These are phyloP conservation scores for Hanseniaspora occidentalis DNA, from an alignment of 805 yeast species.

Conservation along the genomic window DNA sequence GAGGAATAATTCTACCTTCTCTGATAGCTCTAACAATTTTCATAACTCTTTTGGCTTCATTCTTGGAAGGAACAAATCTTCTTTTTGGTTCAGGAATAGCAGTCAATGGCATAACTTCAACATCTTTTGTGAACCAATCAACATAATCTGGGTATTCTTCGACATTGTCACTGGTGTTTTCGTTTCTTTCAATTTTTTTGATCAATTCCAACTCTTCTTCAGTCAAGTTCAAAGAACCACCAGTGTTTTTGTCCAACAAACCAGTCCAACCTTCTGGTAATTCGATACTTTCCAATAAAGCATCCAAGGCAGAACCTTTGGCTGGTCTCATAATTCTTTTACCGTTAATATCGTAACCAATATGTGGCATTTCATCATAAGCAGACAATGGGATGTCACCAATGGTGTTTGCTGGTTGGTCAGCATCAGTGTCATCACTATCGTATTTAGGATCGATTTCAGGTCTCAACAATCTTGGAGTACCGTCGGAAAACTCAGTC, in stretches of 20 bases:
- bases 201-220: constrained; percentile 84
- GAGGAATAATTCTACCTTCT: constrained; percentile 86
- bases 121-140: constrained; percentile 87
- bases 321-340: constrained; percentile 99
- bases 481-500: constrained; percentile 64
- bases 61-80: constrained; percentile 91
- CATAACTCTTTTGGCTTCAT: constrained; percentile 94
- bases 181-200: constrained; percentile 72
- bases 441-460: constrained; percentile 94
- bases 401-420: constrained; percentile 69
- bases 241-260: constrained; percentile 78
- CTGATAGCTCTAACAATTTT: constrained; percentile 92
- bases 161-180: constrained; percentile 63
- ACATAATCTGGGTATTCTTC: constrained; percentile 89
- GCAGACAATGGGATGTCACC: constrained; percentile 90
- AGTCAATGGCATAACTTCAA: constrained; percentile 80
- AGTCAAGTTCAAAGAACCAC: constrained; percentile 67
- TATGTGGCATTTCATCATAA: constrained; percentile 93
- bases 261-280: constrained; percentile 99
- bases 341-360: constrained; percentile 95
- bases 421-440: constrained; percentile 79
- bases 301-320: constrained; percentile 87
- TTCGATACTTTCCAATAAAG: constrained; percentile 78
- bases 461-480: constrained; percentile 64
- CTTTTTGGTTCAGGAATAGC: constrained; percentile 97